Evolutionary conservation across 2,329 filamentous ascomycete genomes (phyloP).

Genomic region (Gaeumannomyces sp.): DNA sequence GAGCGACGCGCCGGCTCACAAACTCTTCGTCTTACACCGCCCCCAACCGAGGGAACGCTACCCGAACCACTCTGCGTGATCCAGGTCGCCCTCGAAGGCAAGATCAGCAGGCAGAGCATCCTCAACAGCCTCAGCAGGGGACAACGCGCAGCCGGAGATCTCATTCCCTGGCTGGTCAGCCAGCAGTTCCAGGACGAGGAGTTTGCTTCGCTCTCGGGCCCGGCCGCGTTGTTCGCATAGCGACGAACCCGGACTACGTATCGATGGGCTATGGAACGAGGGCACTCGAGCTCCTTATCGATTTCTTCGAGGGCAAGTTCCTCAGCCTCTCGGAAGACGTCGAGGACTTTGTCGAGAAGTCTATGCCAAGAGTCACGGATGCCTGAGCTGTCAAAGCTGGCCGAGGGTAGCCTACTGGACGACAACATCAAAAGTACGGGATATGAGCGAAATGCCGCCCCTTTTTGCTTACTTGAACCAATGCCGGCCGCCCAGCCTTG

Average conservation of each 20-base stretch:
- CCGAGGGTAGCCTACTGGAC: conserved; percentile 67
- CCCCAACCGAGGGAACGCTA: conserved; percentile 70
- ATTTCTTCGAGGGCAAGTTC: conserved; percentile 95
- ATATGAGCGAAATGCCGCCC: conserved; percentile 87
- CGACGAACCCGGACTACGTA: conserved; percentile 89
- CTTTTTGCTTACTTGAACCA: conserved; percentile 86
- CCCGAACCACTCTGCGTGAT: conserved; percentile 94
- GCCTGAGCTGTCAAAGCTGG: conserved; percentile 74
- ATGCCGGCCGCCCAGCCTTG: conserved; percentile 69
- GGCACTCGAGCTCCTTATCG: conserved; percentile 76
- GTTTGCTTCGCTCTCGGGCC: conserved; percentile 86
- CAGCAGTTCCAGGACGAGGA: conserved; percentile 98
- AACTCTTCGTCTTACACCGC: conserved; percentile 92
- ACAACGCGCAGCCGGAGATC: conserved; percentile 80
- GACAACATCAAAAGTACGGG: conserved; percentile 86
- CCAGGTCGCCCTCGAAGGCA: conserved; percentile 88
- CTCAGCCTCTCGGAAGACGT: conserved; percentile 72
- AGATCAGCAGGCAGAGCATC: conserved; percentile 89
- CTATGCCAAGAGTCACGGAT: conserved; percentile 76
- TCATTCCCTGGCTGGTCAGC: conserved; percentile 96
- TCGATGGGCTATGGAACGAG: conserved; percentile 91
- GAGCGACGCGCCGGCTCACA: conserved; percentile 95
- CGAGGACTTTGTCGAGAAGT: conserved; percentile 44
- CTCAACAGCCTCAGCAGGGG: conserved; percentile 84
- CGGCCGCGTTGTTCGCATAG: conserved; percentile 89